These are phyloP conservation scores for Novymonas esmeraldas DNA, from an alignment of 208 protist species.

Conservation along the genomic window DNA sequence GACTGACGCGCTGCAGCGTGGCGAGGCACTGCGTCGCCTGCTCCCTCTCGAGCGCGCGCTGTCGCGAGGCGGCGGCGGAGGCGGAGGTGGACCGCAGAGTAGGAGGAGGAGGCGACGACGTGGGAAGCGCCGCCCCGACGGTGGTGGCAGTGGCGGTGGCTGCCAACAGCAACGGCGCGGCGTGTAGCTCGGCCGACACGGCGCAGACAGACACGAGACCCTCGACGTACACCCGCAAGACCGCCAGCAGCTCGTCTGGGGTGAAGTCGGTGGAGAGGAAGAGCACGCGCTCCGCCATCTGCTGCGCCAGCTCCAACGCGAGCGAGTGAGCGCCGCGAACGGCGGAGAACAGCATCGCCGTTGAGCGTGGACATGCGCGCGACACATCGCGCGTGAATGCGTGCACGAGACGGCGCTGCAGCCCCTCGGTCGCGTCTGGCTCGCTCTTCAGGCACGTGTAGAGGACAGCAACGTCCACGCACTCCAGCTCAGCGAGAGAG, in stretches of 20 bases:
- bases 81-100: not conserved
- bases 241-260: conserved; percentile 70
- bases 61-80: conserved; percentile 1
- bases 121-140: not conserved
- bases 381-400: conserved; percentile 38
- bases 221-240: conserved; percentile 70
- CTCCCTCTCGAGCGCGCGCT: conserved; percentile 28
- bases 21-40: conserved; percentile 51
- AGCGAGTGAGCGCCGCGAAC: conserved; percentile 25
- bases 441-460: conserved; percentile 45
- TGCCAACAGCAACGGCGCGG: not conserved
- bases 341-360: conserved; percentile 74
- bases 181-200: conserved; percentile 27
- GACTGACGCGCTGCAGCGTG: conserved; percentile 47
- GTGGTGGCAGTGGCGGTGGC: not conserved
- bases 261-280: conserved; percentile 86
- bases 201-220: conserved; percentile 43
- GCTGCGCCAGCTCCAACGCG: conserved; percentile 45
- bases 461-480: conserved; percentile 76
- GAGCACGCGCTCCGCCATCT: conserved; percentile 63
- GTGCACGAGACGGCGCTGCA: conserved; percentile 37
- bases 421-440: not conserved
- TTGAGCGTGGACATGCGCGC: conserved; percentile 64
- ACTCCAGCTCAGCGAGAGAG: conserved; percentile 39
- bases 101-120: not conserved